Evolutionary conservation across 805 yeast species (phyloP).

Genomic region (Nakazawaea wyomingensis): DNA sequence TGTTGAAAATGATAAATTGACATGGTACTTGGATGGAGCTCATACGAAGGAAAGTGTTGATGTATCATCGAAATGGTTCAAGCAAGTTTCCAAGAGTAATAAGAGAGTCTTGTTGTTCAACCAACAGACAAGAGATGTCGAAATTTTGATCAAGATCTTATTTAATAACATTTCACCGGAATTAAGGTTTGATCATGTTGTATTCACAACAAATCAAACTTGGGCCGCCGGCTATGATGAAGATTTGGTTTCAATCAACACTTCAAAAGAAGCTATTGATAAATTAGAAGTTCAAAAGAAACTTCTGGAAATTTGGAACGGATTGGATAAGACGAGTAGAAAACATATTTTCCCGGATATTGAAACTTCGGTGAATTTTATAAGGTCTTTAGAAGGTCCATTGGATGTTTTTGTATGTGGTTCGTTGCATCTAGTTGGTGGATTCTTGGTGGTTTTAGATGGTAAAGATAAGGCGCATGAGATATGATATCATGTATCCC

Average conservation of each 20-base stretch:
- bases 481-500: not conserved
- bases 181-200: constrained; percentile 62
- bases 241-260: constrained; percentile 83
- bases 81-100: constrained; percentile 29
- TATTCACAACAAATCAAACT: constrained; percentile 89
- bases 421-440: constrained; percentile 91
- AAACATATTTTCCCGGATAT: constrained; percentile 62
- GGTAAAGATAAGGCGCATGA: constrained; percentile 19
- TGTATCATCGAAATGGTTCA: constrained; percentile 83
- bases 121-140: constrained; percentile 90
- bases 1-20: constrained; percentile 35
- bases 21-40: constrained; percentile 95
- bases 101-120: constrained; percentile 67
- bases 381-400: constrained; percentile 40
- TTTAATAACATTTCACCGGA: constrained; percentile 35
- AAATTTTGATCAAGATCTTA: constrained; percentile 52
- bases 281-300: constrained; percentile 74
- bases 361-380: constrained; percentile 61
- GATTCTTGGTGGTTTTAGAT: constrained; percentile 81
- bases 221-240: constrained; percentile 83
- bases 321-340: constrained; percentile 36
- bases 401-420: constrained; percentile 89
- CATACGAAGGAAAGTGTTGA: constrained; percentile 85
- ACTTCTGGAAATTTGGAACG: constrained; percentile 66
- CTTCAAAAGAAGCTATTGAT: constrained; percentile 72